These are phyloP conservation scores for Aureobasidium sp. DNA, from an alignment of 2,329 filamentous ascomycete genomes.

Conservation along the genomic window DNA sequence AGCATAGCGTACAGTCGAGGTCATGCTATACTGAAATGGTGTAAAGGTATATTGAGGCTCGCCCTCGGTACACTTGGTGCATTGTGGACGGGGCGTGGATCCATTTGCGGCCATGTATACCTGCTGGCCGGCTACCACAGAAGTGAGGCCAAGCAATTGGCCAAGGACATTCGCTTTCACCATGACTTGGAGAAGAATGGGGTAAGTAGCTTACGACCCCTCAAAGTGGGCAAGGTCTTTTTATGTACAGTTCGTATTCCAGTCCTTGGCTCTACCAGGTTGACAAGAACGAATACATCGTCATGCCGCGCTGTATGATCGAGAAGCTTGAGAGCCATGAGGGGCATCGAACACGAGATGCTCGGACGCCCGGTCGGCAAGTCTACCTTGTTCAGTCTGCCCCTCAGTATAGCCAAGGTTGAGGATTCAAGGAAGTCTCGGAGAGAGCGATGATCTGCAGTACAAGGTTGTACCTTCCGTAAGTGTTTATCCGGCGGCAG, in stretches of 20 bases:
- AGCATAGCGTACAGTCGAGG: constrained; percentile 34
- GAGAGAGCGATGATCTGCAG: not conserved
- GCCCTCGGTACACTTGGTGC: constrained; percentile 24
- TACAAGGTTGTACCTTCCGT: not conserved
- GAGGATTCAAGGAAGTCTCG: not conserved
- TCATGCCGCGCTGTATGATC: not conserved
- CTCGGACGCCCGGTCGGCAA: not conserved
- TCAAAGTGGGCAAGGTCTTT: not conserved
- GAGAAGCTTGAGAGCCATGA: not conserved
- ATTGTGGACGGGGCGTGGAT: constrained; percentile 24
- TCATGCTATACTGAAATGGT: constrained; percentile 33
- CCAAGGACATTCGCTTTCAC: not conserved
- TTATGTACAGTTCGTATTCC: not conserved
- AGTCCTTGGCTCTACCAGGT: not conserved
- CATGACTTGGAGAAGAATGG: not conserved
- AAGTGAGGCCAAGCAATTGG: not conserved
- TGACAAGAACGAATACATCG: not conserved
- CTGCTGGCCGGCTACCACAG: constrained; percentile 25
- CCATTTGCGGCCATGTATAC: constrained; percentile 30
- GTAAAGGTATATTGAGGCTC: constrained; percentile 26
- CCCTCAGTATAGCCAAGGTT: not conserved
- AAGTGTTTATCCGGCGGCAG: not conserved
- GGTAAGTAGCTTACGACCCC: not conserved
- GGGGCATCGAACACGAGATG: not conserved
- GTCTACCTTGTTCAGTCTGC: not conserved